Base-by-base conservation (phyloP, 805 yeast species). In the Kuraishia hungarica region DNA sequence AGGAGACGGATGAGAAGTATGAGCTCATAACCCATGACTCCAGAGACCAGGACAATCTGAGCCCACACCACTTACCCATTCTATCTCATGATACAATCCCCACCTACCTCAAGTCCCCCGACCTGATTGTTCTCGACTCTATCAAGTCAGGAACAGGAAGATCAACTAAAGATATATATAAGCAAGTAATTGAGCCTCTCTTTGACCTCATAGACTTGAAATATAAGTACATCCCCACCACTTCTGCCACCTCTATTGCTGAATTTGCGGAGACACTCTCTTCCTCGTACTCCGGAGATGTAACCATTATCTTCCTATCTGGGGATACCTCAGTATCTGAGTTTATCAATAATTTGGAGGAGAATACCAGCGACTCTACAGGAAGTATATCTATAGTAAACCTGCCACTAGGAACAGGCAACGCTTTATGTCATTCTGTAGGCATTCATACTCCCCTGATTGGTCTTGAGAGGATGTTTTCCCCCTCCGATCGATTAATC, bases 241-340 rank as follows among this genome's bases (percentile, higher is more conserved):
- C 62, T 0, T 63, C 75, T 3, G 56, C 66, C 1, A 54, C 63
- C n/a, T 68, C 79, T 1, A 75, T 83, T 6, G 51, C 61, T 1
- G 64, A 73, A n/a, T 69, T 74, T 58, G 81, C 83, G 0, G 35
- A 55, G 11, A 3, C 55, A 0, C 57, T 80, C 6, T 59, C 63
- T n/a, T 39, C 35, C 15, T 13, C 8, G 3, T 35, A 53, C 0
- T 53, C 60, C 0, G 39, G 56, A 10, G 51, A 57, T 13, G 63
- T 73, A 23, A 78, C 87, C 0, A 70, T 87, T 10, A 64, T 88
- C 1, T 70, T 91, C 39, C 67, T 92, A 8, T 86, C 96, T 46
- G 97, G 97, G 1, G 97, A 92, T 64, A 91, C 97, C 0, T 84
- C 96, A 1, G 72, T 89, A 4, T 82, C 79, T 52, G 97, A 92